phyloP scores from a whole-genome alignment of 805 yeast species.

The Candida glaebosa region DNA sequence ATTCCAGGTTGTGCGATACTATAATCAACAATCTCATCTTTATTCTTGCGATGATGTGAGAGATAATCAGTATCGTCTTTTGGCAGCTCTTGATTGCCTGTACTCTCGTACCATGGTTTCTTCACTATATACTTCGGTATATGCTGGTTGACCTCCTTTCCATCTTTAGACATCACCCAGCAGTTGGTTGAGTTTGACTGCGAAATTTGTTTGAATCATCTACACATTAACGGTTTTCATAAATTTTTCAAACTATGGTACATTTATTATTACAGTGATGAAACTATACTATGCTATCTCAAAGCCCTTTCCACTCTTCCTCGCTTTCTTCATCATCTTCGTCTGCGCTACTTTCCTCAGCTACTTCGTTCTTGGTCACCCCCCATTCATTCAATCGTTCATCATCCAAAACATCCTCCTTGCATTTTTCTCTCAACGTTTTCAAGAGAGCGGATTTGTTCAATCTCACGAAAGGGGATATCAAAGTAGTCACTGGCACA shows the following conservation, averaged over 20 bases:
- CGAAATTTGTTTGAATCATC: too few relatives aligned
- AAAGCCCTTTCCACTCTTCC: slow-evolving; percentile 33
- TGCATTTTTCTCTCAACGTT: slow-evolving; percentile 61
- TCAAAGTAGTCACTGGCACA: slow-evolving; percentile 52
- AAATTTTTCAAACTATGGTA: background rate
- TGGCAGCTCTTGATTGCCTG: slow-evolving; percentile 32
- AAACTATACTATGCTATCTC: background rate
- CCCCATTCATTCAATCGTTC: slow-evolving; percentile 65
- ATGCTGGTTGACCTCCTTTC: slow-evolving; percentile 22
- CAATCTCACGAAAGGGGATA: slow-evolving; percentile 60
- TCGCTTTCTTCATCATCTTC: slow-evolving; percentile 18
- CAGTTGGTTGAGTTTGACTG: too few relatives aligned
- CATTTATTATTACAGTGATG: background rate
- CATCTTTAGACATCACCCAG: slow-evolving; percentile 4
- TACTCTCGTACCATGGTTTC: slow-evolving; percentile 41
- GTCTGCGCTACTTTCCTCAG: slow-evolving; percentile 16
- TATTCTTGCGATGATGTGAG: slow-evolving; percentile 53
- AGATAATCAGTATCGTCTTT: slow-evolving; percentile 33
- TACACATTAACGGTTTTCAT: background rate
- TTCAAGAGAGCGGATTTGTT: slow-evolving; percentile 49
- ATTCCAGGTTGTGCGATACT: slow-evolving; percentile 52
- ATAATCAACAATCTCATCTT: slow-evolving; percentile 38
- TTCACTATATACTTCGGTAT: slow-evolving; percentile 38
- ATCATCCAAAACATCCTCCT: slow-evolving; percentile 65
- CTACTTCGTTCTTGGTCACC: slow-evolving; percentile 27